Conservation (phyloP, 2,329 filamentous ascomycete genomes). For the Hymenotorrendiella dingleyae region DNA sequence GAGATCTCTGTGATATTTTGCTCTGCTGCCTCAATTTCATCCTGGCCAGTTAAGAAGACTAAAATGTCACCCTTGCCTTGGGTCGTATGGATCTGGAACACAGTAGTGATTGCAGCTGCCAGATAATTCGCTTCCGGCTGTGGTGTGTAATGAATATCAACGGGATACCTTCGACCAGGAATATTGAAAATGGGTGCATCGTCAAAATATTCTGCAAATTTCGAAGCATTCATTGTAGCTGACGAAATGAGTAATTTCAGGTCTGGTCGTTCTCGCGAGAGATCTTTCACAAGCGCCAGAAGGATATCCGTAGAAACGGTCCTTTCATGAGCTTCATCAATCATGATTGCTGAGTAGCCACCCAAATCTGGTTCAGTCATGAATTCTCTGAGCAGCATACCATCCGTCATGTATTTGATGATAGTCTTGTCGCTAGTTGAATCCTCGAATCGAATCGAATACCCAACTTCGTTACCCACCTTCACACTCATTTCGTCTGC, state of each 20-base stretch:
- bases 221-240: slow-evolving; percentile 89
- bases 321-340: slow-evolving; percentile 95
- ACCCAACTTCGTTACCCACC: slow-evolving; percentile 87
- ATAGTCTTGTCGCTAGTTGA: slow-evolving; percentile 85
- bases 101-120: slow-evolving; percentile 82
- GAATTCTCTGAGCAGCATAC: slow-evolving; percentile 86
- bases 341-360: slow-evolving; percentile 84
- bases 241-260: slow-evolving; percentile 88
- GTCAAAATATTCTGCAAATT: slow-evolving; percentile 88
- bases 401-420: slow-evolving; percentile 95
- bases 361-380: slow-evolving; percentile 81
- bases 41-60: slow-evolving; percentile 91
- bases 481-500: slow-evolving; percentile 90
- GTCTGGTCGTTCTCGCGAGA: slow-evolving; percentile 75
- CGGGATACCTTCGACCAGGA: slow-evolving; percentile 80
- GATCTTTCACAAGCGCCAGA: slow-evolving; percentile 81
- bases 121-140: slow-evolving; percentile 93
- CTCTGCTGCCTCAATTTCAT: slow-evolving; percentile 89
- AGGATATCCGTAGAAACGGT: slow-evolving; percentile 89
- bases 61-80: slow-evolving; percentile 84
- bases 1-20: slow-evolving; percentile 80
- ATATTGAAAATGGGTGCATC: slow-evolving; percentile 93
- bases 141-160: slow-evolving; percentile 86
- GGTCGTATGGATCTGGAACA: slow-evolving; percentile 90
- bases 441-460: slow-evolving; percentile 92